These are phyloP conservation scores for Jacaranda copaia DNA, from an alignment of 257 asterid species.

Conservation along the genomic window DNA sequence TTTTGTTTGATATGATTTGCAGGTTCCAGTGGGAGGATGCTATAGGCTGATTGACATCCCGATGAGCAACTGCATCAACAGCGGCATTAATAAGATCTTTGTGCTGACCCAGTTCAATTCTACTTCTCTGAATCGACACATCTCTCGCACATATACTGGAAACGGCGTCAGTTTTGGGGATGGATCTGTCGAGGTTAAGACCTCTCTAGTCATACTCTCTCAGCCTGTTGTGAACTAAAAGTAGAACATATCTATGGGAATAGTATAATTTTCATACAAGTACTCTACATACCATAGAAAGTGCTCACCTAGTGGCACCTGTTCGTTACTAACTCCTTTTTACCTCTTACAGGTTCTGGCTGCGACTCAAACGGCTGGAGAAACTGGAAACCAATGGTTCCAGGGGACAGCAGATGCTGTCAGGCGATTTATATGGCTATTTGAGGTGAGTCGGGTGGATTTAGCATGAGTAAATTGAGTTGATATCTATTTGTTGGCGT, in stretches of 20 bases:
- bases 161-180: constrained; percentile 91
- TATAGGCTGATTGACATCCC: constrained; percentile 91
- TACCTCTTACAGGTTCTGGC: constrained; percentile 73
- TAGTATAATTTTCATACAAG: background rate
- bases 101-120: constrained; percentile 96
- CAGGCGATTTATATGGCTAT: constrained; percentile 87
- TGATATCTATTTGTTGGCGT: background rate
- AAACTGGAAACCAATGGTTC: constrained; percentile 87
- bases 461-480: constrained; percentile 2
- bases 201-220: background rate
- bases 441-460: constrained; percentile 63
- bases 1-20: constrained; percentile 32
- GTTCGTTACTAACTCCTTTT: background rate
- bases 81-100: constrained; percentile 91
- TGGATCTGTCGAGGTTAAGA: constrained; percentile 86
- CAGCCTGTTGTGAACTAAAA: background rate
- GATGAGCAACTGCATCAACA: constrained; percentile 97
- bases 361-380: constrained; percentile 95
- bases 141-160: constrained; percentile 88
- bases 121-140: constrained; percentile 93
- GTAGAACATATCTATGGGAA: background rate
- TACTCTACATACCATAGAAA: background rate
- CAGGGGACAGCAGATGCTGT: constrained; percentile 99
- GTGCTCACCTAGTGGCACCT: background rate
- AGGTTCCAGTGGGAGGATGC: constrained; percentile 99